Evolutionary conservation across 1,139 yeast genomes (phyloP).

Genomic region (Taphrina sp.): DNA sequence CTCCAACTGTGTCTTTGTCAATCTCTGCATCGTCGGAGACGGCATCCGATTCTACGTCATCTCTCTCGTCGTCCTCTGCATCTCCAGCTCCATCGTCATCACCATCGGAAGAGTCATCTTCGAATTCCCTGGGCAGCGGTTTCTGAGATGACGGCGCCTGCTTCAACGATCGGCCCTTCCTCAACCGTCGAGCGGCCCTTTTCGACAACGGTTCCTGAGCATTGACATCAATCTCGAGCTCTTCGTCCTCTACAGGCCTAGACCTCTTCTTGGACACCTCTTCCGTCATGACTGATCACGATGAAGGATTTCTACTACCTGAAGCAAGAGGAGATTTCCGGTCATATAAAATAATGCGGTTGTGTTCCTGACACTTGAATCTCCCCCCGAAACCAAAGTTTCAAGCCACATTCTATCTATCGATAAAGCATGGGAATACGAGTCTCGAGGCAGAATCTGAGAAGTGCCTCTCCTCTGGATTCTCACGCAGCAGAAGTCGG

Average conservation of each 20-base stretch:
- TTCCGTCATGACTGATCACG: background rate
- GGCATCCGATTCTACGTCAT: conserved; percentile 42
- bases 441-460: too few species aligned
- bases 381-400: too few species aligned
- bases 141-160: conserved; percentile 26
- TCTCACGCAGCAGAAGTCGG: too few species aligned
- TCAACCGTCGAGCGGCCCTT: conserved; percentile 81
- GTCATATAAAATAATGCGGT: too few species aligned
- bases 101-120: conserved; percentile 52
- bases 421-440: too few species aligned
- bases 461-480: too few species aligned
- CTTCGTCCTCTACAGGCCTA: conserved; percentile 34
- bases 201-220: conserved; percentile 74
- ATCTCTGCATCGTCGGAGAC: conserved; percentile 37
- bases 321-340: too few species aligned
- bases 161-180: conserved; percentile 49
- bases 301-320: too few species aligned
- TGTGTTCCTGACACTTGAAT: too few species aligned
- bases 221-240: conserved; percentile 72
- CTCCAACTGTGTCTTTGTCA: conserved; percentile 36
- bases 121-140: conserved; percentile 4
- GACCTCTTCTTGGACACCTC: conserved; percentile 20
- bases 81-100: conserved; percentile 48
- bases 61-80: conserved; percentile 49
- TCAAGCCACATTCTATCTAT: too few species aligned